Evolutionary conservation across 164 flowering plant species (phyloP).

Genomic region (Piper longum): DNA sequence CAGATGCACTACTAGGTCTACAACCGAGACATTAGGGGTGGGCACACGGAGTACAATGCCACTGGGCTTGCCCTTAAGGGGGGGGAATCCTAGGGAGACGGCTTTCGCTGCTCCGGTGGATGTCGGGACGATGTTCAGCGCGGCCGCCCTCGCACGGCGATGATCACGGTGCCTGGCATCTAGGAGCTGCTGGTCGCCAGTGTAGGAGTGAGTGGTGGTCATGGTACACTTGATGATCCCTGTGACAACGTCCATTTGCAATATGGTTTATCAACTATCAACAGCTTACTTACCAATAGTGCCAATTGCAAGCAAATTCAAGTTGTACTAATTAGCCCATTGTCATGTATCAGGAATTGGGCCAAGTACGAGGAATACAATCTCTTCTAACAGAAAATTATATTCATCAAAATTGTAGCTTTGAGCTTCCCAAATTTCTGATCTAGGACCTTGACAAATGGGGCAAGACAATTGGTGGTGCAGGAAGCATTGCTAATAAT

Average conservation of each 20-base stretch:
- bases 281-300: no score
- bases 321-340: no score
- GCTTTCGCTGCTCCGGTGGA: slow-evolving; percentile 99
- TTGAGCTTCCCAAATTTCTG: slow-evolving; percentile 50
- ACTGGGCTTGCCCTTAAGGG: slow-evolving; percentile 83
- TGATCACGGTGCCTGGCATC: slow-evolving; percentile 98
- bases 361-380: no score
- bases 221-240: slow-evolving; percentile 97
- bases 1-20: slow-evolving; percentile 85
- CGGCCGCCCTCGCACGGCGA: slow-evolving; percentile 88
- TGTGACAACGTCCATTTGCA: slow-evolving; percentile 6
- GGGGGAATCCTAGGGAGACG: slow-evolving; percentile 85
- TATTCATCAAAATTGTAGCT: no score
- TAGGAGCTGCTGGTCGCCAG: slow-evolving; percentile 96
- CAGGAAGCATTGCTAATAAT: slow-evolving; percentile 94
- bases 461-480: slow-evolving; percentile 96
- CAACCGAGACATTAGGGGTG: slow-evolving; percentile 88
- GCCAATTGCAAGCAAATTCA: no score
- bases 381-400: no score
- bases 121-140: slow-evolving; percentile 94
- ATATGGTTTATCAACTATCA: no score
- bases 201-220: slow-evolving; percentile 99
- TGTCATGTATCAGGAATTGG: no score
- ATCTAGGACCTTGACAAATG: slow-evolving; percentile 93
- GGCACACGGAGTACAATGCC: slow-evolving; percentile 92